phyloP scores from a whole-genome alignment of 2,329 filamentous ascomycete species.

The Aspergillus sp. region DNA sequence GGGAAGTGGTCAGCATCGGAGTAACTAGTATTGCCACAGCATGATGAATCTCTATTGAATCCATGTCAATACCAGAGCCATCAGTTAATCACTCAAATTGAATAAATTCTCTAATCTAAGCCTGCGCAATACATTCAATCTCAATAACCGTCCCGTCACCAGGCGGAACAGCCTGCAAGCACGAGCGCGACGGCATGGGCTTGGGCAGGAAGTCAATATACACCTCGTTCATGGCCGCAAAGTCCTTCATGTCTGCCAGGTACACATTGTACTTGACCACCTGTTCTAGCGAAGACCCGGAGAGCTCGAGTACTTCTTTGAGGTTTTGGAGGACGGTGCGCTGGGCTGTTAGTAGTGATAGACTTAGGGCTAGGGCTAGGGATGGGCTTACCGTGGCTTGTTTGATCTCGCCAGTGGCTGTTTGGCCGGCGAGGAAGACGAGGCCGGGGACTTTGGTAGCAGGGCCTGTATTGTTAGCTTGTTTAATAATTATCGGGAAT shows the following conservation, averaged over 20 bases:
- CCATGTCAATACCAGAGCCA: too few relatives aligned
- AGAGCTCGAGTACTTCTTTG: slow-evolving; percentile 58
- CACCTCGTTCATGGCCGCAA: slow-evolving; percentile 67
- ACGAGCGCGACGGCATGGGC: slow-evolving; percentile 46
- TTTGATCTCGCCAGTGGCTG: slow-evolving; percentile 52
- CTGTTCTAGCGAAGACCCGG: slow-evolving; percentile 58
- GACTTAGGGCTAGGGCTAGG: background rate
- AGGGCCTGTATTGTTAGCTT: slow-evolving; percentile 29
- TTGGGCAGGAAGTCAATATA: slow-evolving; percentile 41
- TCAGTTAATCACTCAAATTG: too few relatives aligned
- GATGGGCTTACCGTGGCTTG: slow-evolving; percentile 41
- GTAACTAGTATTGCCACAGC: too few relatives aligned
- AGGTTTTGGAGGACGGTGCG: slow-evolving; percentile 50
- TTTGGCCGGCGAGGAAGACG: slow-evolving; percentile 50
- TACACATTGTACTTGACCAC: slow-evolving; percentile 67
- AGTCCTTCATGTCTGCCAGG: slow-evolving; percentile 63
- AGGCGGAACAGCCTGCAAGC: slow-evolving; percentile 41
- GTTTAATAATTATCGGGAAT: background rate
- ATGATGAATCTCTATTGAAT: too few relatives aligned
- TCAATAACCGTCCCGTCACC: slow-evolving; percentile 45
- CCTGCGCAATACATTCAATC: slow-evolving; percentile 48
- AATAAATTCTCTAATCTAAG: background rate
- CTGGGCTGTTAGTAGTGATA: slow-evolving; percentile 13
- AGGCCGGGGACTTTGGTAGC: slow-evolving; percentile 48
- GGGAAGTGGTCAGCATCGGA: too few relatives aligned